Percentiles rank a stretch among this genome's conserved stretches.
Evolutionary conservation across 1,284 basidiomycete species (phyloP).

Genomic region (Vanrija pseudolonga): DNA sequence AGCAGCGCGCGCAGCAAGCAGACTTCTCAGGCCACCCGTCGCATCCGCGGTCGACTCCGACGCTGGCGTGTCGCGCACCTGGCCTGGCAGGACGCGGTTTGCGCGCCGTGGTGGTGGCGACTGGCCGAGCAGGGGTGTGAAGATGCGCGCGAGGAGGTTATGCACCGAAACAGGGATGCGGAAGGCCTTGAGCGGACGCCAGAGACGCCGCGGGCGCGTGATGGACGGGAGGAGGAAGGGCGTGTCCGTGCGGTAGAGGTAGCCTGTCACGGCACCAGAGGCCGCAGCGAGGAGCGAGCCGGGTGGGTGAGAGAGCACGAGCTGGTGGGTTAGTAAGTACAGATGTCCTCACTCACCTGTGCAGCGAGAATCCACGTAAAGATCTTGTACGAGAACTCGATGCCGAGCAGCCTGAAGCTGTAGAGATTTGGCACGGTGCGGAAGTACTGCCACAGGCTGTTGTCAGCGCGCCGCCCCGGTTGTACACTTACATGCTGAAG

Average conservation of each 20-base stretch:
- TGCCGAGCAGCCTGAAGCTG: constrained; percentile 67
- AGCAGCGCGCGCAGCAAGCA: constrained; percentile 16
- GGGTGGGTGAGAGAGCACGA: constrained; percentile 64
- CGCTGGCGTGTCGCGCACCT: constrained; percentile 25
- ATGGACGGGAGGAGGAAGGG: constrained; percentile 48
- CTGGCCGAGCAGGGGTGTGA: constrained; percentile 64
- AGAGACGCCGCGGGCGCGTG: constrained; percentile 26
- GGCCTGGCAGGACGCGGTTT: constrained; percentile 60
- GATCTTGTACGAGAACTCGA: constrained; percentile 70
- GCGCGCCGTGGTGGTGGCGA: constrained; percentile 57
- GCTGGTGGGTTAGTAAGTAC: constrained; percentile 50
- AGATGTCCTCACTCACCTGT: constrained; percentile 53
- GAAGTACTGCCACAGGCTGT: constrained; percentile 71
- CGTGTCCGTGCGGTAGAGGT: constrained; percentile 72
- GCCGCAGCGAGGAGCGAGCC: constrained; percentile 60
- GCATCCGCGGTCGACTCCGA: background rate
- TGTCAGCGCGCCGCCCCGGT: constrained; percentile 8
- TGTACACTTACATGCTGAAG: constrained; percentile 34
- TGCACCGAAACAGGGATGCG: constrained; percentile 62
- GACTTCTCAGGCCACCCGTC: constrained; percentile 37
- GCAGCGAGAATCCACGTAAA: constrained; percentile 64
- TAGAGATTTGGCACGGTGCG: constrained; percentile 73
- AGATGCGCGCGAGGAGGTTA: constrained; percentile 54
- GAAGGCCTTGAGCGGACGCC: constrained; percentile 60
- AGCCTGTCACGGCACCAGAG: constrained; percentile 67